Base-by-base conservation (phyloP, 306 rosid species). In the Fragaria ananassa region DNA sequence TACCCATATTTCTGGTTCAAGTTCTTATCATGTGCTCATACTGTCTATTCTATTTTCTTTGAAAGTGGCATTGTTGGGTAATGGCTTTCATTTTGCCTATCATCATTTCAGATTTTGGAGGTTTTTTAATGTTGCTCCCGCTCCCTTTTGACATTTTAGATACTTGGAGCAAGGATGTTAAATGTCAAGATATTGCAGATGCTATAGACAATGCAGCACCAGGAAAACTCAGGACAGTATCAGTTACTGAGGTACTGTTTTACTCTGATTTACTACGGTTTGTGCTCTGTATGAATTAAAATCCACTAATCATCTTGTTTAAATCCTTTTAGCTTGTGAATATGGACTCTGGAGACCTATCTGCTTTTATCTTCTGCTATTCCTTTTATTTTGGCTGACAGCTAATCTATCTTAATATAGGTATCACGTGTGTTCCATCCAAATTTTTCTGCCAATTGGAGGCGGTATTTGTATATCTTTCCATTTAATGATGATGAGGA, bases 381-480 rank as follows among this genome's bases (percentile, higher is more conserved):
- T 72, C n/a, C 37, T 61, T 53, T 27, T 34, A 73, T 21, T 78
- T 29, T 78, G 73, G 10, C 77, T 61, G 44, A 77, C 44, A 71
- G 50, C 42, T 49, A 62, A 62, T 73, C 63, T 69, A 63, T 65
- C 80, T 54, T 81, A 41, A 71, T 86, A 79, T 77, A 95, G 98
- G 97, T 92, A 67, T 95, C 97, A 35, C 97, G 96, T 18, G 78
- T 14, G 56, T 95, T 95, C 82, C 98, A 95, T 88, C 97, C 98
- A 9, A 94, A 90, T 76, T 92, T 94, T 80, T 89, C 98, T 76
- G 98, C 98, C 81, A 88, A 90, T 81, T 92, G 98, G 97, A 90
- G 98, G 85, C 97, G 79, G 6, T 94, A 94, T 80, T 88, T 94
- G 44, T 94, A 94, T 78, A 90, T 90, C 64, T 90, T 94, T 62